Base-by-base conservation (phyloP, 768 basidiomycete genomes). In the Epithele typhae region DNA sequence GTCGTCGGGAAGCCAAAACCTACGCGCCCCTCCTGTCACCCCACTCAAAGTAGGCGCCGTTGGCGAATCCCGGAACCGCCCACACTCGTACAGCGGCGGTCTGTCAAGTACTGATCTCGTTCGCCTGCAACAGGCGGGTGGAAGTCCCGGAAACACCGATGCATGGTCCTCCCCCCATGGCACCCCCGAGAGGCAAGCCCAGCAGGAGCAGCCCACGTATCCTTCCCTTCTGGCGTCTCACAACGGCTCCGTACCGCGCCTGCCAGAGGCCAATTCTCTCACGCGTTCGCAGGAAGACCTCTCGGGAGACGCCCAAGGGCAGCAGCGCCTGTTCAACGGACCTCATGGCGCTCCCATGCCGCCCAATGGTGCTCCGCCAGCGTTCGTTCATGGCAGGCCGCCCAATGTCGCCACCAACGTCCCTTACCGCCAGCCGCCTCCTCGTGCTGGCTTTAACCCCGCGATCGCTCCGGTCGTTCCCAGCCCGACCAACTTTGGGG, bases 71-170 rank as follows among this genome's bases (percentile, higher is more conserved):
- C 84, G 85, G 62, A 87, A 87, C 60, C 77, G 87, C 44, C 87
- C 87, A 14, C 87, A 85, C 60, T 89, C 87, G 0, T 89, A 87
- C 62, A 88, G 83, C 50, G 87, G 87, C 35, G 85, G 84, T 23
- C 68, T 89, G 38, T 86, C 87, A 5, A 74, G 68, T 40, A 82
- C 84, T 38, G 87, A 90, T 55, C 70, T 89, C 46, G 80, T 81
- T 54, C 84, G 86, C 57, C 69, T 90, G 46, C 84, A 86, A 62
- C 83, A 86, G 58, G 79, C 73, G 23, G 83, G 78, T 40, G 57
- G 58, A 32, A 66, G 64, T 51, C 64, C 64, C 12, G 58, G 56
- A 18, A 55, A 55, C 27, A 58, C 55, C 12, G 55, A 64, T 33
- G 48, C 58, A n/a, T 64, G 63, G 60, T 45, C 54, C 9, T 49